These are phyloP conservation scores for Tulasnella sp. DNA, from an alignment of 768 basidiomycete species.

Conservation along the genomic window DNA sequence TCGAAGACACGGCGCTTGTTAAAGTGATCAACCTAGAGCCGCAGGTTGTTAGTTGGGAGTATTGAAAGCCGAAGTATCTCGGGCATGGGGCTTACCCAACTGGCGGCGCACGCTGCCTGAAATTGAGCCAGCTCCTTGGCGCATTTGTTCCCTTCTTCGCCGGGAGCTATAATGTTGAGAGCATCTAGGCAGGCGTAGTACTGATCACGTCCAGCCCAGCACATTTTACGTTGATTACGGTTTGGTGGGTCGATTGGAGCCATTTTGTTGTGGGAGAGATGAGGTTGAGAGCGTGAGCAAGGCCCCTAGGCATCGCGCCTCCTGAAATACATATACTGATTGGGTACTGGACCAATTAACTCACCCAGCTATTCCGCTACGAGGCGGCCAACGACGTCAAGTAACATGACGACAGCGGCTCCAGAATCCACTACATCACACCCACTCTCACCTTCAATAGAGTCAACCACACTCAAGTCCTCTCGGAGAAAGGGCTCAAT, in stretches of 20 bases:
- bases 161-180: slow-evolving; percentile 56
- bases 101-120: slow-evolving; percentile 67
- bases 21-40: slow-evolving; percentile 77
- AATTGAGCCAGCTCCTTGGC: slow-evolving; percentile 46
- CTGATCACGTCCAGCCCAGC: slow-evolving; percentile 76
- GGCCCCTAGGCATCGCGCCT: too few species aligned
- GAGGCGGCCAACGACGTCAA: too few species aligned
- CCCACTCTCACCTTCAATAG: slow-evolving; percentile 49
- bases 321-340: too few species aligned
- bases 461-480: slow-evolving; percentile 1
- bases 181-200: slow-evolving; percentile 81
- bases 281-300: too few species aligned
- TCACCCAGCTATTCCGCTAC: too few species aligned
- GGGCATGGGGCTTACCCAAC: slow-evolving; percentile 56
- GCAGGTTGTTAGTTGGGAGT: neutral
- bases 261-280: neutral
- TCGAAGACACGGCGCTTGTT: slow-evolving; percentile 80
- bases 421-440: slow-evolving; percentile 35
- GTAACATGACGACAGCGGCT: neutral
- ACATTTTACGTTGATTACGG: slow-evolving; percentile 54
- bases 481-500: slow-evolving; percentile 1
- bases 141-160: slow-evolving; percentile 57
- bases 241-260: slow-evolving; percentile 13
- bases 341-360: too few species aligned
- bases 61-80: slow-evolving; percentile 2